phyloP scores from a whole-genome alignment of 805 yeast species.

The Wickerhamiella siamensis region DNA sequence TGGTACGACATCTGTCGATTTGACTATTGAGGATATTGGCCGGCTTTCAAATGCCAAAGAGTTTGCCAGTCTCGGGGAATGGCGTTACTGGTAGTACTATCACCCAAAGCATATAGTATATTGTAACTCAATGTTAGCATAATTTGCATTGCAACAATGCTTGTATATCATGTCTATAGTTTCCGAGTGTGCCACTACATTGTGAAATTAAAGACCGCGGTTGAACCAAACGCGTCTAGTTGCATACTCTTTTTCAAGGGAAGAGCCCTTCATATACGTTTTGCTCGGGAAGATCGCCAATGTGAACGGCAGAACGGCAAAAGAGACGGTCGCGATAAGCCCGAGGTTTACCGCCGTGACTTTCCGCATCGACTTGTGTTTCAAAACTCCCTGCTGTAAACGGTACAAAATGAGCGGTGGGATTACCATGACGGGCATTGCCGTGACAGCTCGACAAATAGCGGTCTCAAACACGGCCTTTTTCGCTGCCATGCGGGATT shows the following conservation, averaged over 20 bases:
- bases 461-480: constrained; percentile 97
- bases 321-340: constrained; percentile 69
- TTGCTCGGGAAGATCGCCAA: constrained; percentile 91
- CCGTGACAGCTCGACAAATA: constrained; percentile 83
- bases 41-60: background rate
- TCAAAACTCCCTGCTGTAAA: constrained; percentile 56
- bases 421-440: constrained; percentile 93
- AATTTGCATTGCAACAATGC: too few relatives aligned
- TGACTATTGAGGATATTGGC: constrained; percentile 1
- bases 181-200: too few relatives aligned
- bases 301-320: constrained; percentile 85
- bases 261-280: constrained; percentile 41
- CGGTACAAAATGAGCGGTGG: constrained; percentile 78
- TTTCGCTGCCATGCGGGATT: constrained; percentile 73
- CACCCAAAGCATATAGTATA: too few relatives aligned
- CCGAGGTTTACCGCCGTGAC: constrained; percentile 73
- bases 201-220: constrained; percentile 73
- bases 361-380: constrained; percentile 48
- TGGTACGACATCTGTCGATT: constrained; percentile 27
- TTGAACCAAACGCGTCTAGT: constrained; percentile 65
- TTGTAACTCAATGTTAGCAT: background rate
- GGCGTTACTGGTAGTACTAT: constrained; percentile 11
- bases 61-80: constrained; percentile 1
- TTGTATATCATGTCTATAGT: too few relatives aligned
- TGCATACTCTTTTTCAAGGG: constrained; percentile 52